These are phyloP conservation scores for Vaccinium darrowii DNA, from an alignment of 148 eudicot species.

Conservation along the genomic window DNA sequence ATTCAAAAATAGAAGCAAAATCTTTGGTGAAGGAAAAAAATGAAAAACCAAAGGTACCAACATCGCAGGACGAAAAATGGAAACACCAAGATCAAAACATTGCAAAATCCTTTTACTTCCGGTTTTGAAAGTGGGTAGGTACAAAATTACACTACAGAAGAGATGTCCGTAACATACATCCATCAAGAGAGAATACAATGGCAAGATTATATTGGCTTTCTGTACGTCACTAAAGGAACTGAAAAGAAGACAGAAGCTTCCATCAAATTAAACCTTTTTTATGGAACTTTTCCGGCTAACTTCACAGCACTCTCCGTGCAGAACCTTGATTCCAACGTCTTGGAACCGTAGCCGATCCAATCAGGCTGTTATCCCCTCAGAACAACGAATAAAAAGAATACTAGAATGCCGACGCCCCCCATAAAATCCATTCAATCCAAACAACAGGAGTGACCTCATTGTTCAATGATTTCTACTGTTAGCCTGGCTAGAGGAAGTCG, in stretches of 20 bases:
- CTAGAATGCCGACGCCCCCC: not conserved
- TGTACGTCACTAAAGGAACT: not conserved
- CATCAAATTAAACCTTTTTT: not conserved
- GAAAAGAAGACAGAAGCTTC: not conserved
- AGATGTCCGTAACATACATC: not conserved
- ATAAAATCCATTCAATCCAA: slow-evolving; percentile 16
- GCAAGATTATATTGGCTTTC: not conserved
- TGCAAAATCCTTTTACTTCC: not conserved
- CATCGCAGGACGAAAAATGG: not conserved
- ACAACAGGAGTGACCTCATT: not conserved
- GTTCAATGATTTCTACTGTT: slow-evolving; percentile 42
- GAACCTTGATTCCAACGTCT: not conserved
- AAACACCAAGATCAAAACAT: not conserved
- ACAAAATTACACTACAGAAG: not conserved
- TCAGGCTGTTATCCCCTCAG: not conserved
- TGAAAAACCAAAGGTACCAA: not conserved
- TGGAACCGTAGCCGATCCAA: not conserved
- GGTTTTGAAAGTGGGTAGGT: not conserved
- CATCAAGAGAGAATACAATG: not conserved
- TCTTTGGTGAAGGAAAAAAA: not conserved
- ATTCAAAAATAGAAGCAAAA: not conserved
- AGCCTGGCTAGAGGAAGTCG: slow-evolving; percentile 54
- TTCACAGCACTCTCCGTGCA: not conserved
- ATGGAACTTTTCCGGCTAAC: not conserved
- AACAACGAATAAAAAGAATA: not conserved